phyloP scores from a whole-genome alignment of 805 yeast species.

The Candida dendrica region DNA sequence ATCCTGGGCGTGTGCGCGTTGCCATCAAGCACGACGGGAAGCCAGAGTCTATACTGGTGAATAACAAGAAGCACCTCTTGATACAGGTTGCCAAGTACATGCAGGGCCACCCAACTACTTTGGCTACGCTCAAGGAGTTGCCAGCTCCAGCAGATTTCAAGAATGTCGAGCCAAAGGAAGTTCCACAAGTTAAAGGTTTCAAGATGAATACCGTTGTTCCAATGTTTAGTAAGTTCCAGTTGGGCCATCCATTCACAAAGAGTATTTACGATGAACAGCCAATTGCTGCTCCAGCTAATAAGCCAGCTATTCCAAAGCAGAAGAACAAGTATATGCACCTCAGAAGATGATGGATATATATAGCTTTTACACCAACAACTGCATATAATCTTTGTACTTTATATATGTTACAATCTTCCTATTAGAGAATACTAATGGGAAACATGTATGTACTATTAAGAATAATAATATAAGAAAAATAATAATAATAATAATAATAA shows the following conservation, averaged over 20 bases:
- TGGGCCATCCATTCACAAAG: slow-evolving; percentile 81
- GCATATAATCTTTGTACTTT: too few relatives aligned
- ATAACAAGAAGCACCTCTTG: slow-evolving; percentile 61
- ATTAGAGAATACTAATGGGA: too few relatives aligned
- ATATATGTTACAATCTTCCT: too few relatives aligned
- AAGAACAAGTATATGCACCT: slow-evolving; percentile 56
- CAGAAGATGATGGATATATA: slow-evolving; percentile 32
- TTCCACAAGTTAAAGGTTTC: slow-evolving; percentile 82
- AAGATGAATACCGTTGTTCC: slow-evolving; percentile 85
- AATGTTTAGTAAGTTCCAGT: slow-evolving; percentile 68
- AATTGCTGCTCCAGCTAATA: slow-evolving; percentile 23
- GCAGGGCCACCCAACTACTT: slow-evolving; percentile 60
- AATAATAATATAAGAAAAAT: too few relatives aligned
- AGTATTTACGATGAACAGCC: slow-evolving; percentile 50
- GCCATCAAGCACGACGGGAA: slow-evolving; percentile 47
- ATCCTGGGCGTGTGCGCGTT: slow-evolving; percentile 92
- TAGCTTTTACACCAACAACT: too few relatives aligned
- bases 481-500: too few relatives aligned
- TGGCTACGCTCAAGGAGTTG: slow-evolving; percentile 52
- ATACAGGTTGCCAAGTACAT: slow-evolving; percentile 54
- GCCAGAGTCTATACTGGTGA: slow-evolving; percentile 26
- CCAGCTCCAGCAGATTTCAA: slow-evolving; percentile 61
- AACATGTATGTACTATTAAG: too few relatives aligned
- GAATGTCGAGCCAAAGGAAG: slow-evolving; percentile 45
- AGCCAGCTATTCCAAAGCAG: slow-evolving; percentile 34